Evolutionary conservation across 164 flowering plant genomes (phyloP).

Genomic region (Tinospora cordifolia): DNA sequence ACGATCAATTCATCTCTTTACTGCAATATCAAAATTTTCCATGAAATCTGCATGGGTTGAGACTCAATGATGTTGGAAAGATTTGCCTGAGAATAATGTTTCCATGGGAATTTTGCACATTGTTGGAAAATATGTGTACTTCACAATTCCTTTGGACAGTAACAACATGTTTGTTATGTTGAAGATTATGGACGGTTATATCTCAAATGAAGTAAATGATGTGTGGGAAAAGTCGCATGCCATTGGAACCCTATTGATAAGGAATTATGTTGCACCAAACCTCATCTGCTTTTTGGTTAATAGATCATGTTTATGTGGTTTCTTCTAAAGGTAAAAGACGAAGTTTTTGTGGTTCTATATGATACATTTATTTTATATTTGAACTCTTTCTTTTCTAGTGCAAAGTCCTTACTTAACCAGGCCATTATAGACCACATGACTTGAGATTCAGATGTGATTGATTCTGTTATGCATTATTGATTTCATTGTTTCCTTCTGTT

Average conservation of each 20-base stretch:
- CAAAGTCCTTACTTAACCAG: neutral
- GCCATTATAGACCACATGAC: neutral
- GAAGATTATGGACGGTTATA: neutral
- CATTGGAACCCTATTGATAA: neutral
- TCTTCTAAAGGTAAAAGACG: neutral
- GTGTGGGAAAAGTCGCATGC: neutral
- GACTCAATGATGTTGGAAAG: too few relatives aligned
- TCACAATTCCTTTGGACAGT: neutral
- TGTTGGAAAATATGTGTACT: neutral
- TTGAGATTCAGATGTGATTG: neutral
- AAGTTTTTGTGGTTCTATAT: neutral
- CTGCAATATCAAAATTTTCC: too few relatives aligned
- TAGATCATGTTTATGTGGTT: neutral
- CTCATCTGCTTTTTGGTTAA: neutral
- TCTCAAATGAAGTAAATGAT: neutral
- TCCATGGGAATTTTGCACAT: too few relatives aligned
- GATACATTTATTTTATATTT: neutral
- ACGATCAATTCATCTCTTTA: too few relatives aligned
- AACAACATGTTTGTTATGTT: too few relatives aligned
- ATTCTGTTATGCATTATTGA: slow-evolving; percentile 9
- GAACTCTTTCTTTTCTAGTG: neutral
- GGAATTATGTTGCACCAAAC: too few relatives aligned
- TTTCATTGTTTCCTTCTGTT: slow-evolving; percentile 9
- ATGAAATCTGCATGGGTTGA: too few relatives aligned
- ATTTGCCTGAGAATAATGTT: too few relatives aligned